These are phyloP conservation scores for Scedosporium boydii DNA, from an alignment of 2,329 filamentous ascomycete species.

Conservation along the genomic window DNA sequence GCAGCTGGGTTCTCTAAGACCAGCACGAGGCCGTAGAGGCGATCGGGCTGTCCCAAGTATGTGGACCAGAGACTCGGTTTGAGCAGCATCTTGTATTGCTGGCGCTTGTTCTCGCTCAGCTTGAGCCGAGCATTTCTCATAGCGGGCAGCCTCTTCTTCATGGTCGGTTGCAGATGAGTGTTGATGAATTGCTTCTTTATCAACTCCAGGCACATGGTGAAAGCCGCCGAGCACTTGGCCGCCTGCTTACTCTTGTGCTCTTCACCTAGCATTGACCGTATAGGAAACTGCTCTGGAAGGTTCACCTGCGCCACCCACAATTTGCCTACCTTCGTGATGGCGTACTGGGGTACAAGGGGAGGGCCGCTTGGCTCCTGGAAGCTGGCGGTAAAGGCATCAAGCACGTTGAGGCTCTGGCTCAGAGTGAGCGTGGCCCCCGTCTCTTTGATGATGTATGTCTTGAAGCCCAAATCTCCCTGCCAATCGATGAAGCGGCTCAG, in stretches of 20 bases:
- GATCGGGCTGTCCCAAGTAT: constrained; percentile 30
- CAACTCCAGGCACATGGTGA: constrained; percentile 66
- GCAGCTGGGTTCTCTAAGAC: constrained; percentile 44
- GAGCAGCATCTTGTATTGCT: constrained; percentile 64
- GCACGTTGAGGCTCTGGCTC: constrained; percentile 58
- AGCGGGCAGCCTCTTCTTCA: constrained; percentile 59
- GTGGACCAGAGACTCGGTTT: constrained; percentile 69
- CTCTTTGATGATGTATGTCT: constrained; percentile 47
- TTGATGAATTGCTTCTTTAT: constrained; percentile 60
- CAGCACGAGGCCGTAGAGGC: constrained; percentile 54
- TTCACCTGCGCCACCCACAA: constrained; percentile 70
- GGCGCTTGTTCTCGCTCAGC: constrained; percentile 66
- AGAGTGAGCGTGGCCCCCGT: constrained; percentile 76
- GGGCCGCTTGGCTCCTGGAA: constrained; percentile 30
- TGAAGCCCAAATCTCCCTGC: constrained; percentile 21
- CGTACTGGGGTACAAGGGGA: constrained; percentile 43
- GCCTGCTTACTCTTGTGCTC: constrained; percentile 59
- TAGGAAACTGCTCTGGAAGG: constrained; percentile 64
- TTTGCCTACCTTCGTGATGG: constrained; percentile 43
- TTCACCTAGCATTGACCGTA: constrained; percentile 56
- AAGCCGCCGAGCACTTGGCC: constrained; percentile 85
- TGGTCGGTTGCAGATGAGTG: constrained; percentile 62
- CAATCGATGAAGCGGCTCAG: constrained; percentile 6
- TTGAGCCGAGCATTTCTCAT: constrained; percentile 86
- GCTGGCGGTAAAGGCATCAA: constrained; percentile 65